phyloP scores from a whole-genome alignment of 2,329 filamentous ascomycete genomes.

The Colletotrichum cuscutae region DNA sequence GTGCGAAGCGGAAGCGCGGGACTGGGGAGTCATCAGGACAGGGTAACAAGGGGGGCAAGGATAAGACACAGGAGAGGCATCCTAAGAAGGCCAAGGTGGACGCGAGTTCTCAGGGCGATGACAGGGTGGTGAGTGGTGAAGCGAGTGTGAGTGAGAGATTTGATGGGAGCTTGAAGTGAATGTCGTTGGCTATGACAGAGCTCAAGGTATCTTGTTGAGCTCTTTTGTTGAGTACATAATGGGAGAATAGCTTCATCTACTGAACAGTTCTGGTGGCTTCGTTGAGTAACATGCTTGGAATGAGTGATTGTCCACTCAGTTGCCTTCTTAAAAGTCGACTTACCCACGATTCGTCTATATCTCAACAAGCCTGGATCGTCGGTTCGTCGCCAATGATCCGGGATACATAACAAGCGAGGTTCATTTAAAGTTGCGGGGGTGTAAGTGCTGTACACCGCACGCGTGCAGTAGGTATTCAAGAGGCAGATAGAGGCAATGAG shows the following conservation, averaged over 20 bases:
- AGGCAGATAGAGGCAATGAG: neutral
- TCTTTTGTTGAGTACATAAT: neutral
- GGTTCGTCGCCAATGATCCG: neutral
- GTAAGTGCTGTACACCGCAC: neutral
- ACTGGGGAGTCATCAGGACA: neutral
- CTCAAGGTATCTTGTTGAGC: neutral
- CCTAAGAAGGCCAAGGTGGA: slow-evolving; percentile 44
- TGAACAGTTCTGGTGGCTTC: neutral
- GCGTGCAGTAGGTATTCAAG: too few species aligned
- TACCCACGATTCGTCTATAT: neutral
- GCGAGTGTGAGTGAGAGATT: neutral
- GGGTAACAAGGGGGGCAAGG: neutral
- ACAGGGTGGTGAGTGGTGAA: slow-evolving; percentile 28
- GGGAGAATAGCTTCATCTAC: neutral
- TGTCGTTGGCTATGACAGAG: too few species aligned
- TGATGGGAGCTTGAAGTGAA: neutral
- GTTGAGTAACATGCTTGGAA: neutral
- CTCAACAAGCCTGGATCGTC: neutral
- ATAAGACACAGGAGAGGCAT: slow-evolving; percentile 1
- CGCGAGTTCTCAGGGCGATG: slow-evolving; percentile 33
- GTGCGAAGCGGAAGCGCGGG: slow-evolving; percentile 17
- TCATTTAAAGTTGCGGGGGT: neutral
- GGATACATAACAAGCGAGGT: neutral
- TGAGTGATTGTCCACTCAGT: neutral
- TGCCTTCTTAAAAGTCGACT: neutral